Conservation (phyloP, 768 basidiomycete genomes). For the Trametes maxima region DNA sequence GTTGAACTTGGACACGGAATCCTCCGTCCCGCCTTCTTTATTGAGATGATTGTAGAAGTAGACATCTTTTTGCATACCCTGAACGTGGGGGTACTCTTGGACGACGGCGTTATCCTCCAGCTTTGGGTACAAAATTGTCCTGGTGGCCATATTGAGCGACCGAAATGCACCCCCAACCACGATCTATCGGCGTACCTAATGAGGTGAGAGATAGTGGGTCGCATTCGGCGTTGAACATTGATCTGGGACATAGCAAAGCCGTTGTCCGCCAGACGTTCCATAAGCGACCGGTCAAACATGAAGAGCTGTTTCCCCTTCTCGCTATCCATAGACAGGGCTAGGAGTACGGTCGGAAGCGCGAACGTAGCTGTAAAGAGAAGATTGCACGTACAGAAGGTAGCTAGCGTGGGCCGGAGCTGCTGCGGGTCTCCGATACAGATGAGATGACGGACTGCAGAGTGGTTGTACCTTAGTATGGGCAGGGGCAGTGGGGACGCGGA, state of each 20-base stretch:
- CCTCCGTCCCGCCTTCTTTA: constrained; percentile 62
- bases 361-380: too few species aligned
- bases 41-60: constrained; percentile 70
- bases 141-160: constrained; percentile 24
- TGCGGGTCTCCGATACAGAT: constrained; percentile 82
- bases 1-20: constrained; percentile 70
- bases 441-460: constrained; percentile 60
- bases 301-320: constrained; percentile 54
- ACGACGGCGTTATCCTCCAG: constrained; percentile 62
- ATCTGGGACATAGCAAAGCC: constrained; percentile 69
- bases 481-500: neutral
- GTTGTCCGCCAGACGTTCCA: constrained; percentile 65
- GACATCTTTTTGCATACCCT: constrained; percentile 63
- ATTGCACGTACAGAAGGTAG: constrained; percentile 54
- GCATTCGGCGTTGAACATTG: constrained; percentile 74
- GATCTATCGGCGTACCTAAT: constrained; percentile 44
- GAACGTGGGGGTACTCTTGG: constrained; percentile 51
- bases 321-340: constrained; percentile 73
- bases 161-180: neutral
- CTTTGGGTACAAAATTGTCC: constrained; percentile 61
- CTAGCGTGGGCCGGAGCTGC: constrained; percentile 70
- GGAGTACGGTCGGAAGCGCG: neutral
- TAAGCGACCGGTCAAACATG: constrained; percentile 64
- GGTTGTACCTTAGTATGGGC: neutral
- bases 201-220: constrained; percentile 65